Percentiles rank a stretch among this genome's conserved stretches.
Evolutionary conservation across 192 early-diverging fungal genomes (phyloP).

Genomic region (Backusella liffmaniae): DNA sequence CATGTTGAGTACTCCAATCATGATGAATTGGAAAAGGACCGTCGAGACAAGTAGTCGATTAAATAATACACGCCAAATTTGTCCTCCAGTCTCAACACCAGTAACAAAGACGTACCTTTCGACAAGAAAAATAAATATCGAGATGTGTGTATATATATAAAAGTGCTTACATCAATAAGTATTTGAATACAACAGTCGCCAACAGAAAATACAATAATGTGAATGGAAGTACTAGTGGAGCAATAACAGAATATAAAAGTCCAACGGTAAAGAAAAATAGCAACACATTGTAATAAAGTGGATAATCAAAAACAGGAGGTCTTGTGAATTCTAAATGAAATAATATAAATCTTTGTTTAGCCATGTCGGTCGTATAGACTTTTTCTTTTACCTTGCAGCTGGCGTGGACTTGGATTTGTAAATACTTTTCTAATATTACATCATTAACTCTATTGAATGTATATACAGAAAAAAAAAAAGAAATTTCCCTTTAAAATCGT

Average conservation of each 20-base stretch:
- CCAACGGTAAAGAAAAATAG: constrained; percentile 73
- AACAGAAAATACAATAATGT: constrained; percentile 60
- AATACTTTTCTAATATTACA: constrained; percentile 49
- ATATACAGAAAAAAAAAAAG: no score
- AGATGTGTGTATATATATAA: neutral
- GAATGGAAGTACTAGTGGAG: constrained; percentile 68
- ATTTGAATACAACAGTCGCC: constrained; percentile 69
- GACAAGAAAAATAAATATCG: neutral
- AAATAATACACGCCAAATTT: constrained; percentile 67
- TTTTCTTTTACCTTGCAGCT: constrained; percentile 44
- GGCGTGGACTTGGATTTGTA: constrained; percentile 64
- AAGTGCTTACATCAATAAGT: constrained; percentile 61
- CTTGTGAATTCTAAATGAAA: constrained; percentile 47
- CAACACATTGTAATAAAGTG: constrained; percentile 65
- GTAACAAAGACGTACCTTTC: constrained; percentile 69
- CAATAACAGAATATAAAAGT: constrained; percentile 68
- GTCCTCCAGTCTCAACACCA: constrained; percentile 66
- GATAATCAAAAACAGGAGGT: constrained; percentile 72
- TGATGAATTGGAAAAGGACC: constrained; percentile 65
- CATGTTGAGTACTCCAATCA: constrained; percentile 61
- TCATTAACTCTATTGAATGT: neutral
- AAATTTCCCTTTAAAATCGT: neutral
- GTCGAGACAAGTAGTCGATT: constrained; percentile 66
- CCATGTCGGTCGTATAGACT: neutral
- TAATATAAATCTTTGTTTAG: neutral